phyloP scores from a whole-genome alignment of 345 rosid genomes.

The Boechera divaricarpa region DNA sequence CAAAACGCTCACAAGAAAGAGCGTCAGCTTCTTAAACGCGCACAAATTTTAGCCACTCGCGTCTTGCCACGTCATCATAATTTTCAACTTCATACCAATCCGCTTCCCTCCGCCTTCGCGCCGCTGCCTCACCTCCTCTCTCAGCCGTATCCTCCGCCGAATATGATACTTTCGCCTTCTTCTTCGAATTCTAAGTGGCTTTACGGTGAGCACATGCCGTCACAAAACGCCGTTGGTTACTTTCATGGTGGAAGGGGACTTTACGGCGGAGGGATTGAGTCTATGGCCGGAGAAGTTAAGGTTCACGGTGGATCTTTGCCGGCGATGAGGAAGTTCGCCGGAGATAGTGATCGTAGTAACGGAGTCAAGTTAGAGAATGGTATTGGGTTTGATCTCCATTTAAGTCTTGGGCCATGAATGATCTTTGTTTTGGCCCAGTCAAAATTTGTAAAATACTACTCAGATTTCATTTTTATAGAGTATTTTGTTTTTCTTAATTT shows the following conservation, averaged over 20 bases:
- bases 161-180: conserved; percentile 41
- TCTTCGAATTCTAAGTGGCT: conserved; percentile 36
- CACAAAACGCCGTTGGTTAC: conserved; percentile 42
- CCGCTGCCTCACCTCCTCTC: conserved; percentile 65
- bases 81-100: conserved; percentile 36
- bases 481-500: neutral
- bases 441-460: conserved; percentile 18
- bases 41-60: conserved; percentile 68
- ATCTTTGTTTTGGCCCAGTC: neutral
- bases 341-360: conserved; percentile 42
- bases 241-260: conserved; percentile 36
- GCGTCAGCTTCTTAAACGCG: conserved; percentile 79
- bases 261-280: conserved; percentile 40
- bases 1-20: conserved; percentile 99
- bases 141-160: conserved; percentile 44
- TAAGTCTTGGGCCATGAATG: conserved; percentile 71
- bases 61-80: conserved; percentile 39
- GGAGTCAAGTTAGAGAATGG: conserved; percentile 55
- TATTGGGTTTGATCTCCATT: conserved; percentile 76
- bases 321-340: conserved; percentile 50
- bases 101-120: conserved; percentile 62
- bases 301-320: conserved; percentile 40
- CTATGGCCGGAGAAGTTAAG: conserved; percentile 36
- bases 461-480: conserved; percentile 11
- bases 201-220: conserved; percentile 39